Percentiles rank a stretch among this genome's conserved stretches.
Conservation (phyloP, 2,329 filamentous ascomycete genomes). For the Colletotrichum acutatum region DNA sequence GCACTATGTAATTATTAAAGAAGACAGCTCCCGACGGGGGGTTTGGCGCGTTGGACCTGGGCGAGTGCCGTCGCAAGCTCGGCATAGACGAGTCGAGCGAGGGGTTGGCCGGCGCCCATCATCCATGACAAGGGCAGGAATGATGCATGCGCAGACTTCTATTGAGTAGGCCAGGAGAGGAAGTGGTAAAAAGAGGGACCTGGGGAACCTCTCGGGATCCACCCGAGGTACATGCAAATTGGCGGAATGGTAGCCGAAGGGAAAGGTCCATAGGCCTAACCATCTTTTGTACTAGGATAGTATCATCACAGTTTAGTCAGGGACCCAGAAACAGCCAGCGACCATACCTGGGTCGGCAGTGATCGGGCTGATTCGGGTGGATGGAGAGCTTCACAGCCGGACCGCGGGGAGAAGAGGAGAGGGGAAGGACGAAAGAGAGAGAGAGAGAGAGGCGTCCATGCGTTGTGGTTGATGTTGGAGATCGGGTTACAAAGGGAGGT, state of each 20-base stretch:
- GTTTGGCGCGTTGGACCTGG: slow-evolving; percentile 1
- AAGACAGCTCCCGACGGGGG: neutral
- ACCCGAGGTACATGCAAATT: slow-evolving; percentile 24
- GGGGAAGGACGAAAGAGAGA: too few species aligned
- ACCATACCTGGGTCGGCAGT: slow-evolving; percentile 42
- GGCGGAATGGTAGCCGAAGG: neutral
- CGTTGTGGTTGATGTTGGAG: slow-evolving; percentile 22
- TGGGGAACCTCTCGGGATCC: slow-evolving; percentile 6
- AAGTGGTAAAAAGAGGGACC: slow-evolving; percentile 26
- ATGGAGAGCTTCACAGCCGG: slow-evolving; percentile 40
- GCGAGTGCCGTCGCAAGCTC: slow-evolving; percentile 31
- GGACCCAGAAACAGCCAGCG: slow-evolving; percentile 19
- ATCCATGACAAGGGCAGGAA: slow-evolving; percentile 27
- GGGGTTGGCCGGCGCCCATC: slow-evolving; percentile 31
- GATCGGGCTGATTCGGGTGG: slow-evolving; percentile 49
- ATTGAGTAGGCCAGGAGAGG: neutral
- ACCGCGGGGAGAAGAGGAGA: slow-evolving; percentile 29
- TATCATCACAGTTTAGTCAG: neutral
- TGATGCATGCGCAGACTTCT: slow-evolving; percentile 26
- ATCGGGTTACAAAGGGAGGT: slow-evolving; percentile 15
- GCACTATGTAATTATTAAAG: neutral
- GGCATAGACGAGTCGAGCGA: slow-evolving; percentile 21
- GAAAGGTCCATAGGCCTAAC: slow-evolving; percentile 4
- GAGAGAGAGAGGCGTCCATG: slow-evolving; percentile 15
- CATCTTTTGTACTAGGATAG: neutral